Evolutionary conservation across 345 rosid species (phyloP).

Genomic region (Schrenkiella parvula): DNA sequence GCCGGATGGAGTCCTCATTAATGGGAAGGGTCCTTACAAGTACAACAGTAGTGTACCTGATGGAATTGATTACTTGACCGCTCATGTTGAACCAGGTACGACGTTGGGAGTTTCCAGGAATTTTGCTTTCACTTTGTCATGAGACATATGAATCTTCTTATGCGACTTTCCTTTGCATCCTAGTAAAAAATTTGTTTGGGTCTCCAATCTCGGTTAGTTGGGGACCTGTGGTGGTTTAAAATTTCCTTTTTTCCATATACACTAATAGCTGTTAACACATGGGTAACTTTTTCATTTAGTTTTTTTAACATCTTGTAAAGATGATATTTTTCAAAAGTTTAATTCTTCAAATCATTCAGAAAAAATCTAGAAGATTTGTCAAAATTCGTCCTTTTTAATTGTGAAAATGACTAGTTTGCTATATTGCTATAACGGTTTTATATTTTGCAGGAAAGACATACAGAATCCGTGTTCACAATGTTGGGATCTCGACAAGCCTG

Average conservation of each 20-base stretch:
- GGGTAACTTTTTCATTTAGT: background rate
- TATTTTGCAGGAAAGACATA: slow-evolving; percentile 76
- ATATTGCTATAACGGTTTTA: background rate
- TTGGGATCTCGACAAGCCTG: slow-evolving; percentile 87
- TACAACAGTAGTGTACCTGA: slow-evolving; percentile 77
- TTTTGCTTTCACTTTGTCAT: background rate
- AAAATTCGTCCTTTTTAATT: background rate
- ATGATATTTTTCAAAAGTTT: background rate
- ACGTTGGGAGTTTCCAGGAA: background rate
- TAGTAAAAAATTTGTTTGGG: background rate
- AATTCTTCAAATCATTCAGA: background rate
- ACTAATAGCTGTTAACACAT: background rate
- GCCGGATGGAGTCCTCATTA: slow-evolving; percentile 96
- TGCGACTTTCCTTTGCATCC: background rate
- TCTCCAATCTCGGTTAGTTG: background rate
- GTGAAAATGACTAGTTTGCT: background rate
- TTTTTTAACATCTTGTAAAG: background rate
- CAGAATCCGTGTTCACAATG: slow-evolving; percentile 78
- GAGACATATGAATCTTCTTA: background rate
- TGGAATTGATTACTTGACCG: slow-evolving; percentile 67
- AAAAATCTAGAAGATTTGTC: background rate
- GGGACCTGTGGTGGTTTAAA: background rate
- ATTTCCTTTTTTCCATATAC: background rate
- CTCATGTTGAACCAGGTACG: slow-evolving; percentile 74
- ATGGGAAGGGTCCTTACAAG: slow-evolving; percentile 87